Conservation (phyloP, 805 yeast genomes). For the Wickerhamomyces pijperi region DNA sequence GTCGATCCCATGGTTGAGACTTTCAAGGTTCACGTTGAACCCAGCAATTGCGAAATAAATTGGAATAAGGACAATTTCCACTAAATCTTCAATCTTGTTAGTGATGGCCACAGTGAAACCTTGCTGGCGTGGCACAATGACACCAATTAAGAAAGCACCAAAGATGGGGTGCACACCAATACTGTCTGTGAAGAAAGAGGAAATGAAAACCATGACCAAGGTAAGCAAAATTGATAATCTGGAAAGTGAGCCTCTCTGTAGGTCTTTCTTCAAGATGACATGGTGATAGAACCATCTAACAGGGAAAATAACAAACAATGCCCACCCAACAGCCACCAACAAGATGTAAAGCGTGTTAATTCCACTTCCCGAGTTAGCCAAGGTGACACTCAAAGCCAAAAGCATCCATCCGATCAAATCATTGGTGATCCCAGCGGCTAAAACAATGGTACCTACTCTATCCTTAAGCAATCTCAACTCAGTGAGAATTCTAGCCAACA, state of each 20-base stretch:
- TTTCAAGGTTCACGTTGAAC: conserved; percentile 54
- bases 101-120: conserved; percentile 61
- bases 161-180: conserved; percentile 82
- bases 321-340: conserved; percentile 60
- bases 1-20: conserved; percentile 51
- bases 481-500: conserved; percentile 65
- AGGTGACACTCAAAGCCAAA: conserved; percentile 62
- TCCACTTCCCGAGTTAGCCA: conserved; percentile 64
- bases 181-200: conserved; percentile 73
- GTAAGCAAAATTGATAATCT: conserved; percentile 48
- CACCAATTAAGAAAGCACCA: conserved; percentile 74
- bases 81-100: conserved; percentile 69
- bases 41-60: conserved; percentile 77
- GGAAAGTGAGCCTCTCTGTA: conserved; percentile 50
- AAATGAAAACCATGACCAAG: conserved; percentile 43
- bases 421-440: conserved; percentile 75
- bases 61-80: conserved; percentile 61
- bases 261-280: conserved; percentile 36
- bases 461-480: conserved; percentile 62
- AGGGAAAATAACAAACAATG: conserved; percentile 46
- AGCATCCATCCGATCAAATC: conserved; percentile 77
- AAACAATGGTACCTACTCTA: conserved; percentile 60
- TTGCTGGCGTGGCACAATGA: conserved; percentile 66
- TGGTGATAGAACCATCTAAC: conserved; percentile 36
- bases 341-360: conserved; percentile 61